These are phyloP conservation scores for Vigna hirtella DNA, from an alignment of 306 rosid genomes.

Conservation along the genomic window DNA sequence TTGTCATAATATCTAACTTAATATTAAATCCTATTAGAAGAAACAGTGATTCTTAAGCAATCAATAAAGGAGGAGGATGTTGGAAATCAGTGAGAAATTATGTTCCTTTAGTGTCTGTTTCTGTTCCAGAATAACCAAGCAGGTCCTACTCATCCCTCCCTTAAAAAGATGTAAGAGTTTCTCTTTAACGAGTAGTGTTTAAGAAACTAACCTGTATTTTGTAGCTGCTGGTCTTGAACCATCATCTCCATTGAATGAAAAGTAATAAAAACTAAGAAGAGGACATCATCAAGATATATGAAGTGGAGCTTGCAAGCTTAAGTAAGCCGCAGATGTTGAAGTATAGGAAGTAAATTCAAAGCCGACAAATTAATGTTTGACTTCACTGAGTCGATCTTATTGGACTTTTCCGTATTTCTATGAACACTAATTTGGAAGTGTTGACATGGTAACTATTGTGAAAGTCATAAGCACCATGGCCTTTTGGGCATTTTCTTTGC, in stretches of 20 bases:
- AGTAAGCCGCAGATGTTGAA: slow-evolving; percentile 30
- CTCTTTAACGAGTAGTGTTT: slow-evolving; percentile 1
- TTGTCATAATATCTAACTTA: not conserved
- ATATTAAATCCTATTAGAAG: not conserved
- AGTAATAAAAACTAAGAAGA: not conserved
- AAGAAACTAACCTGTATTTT: slow-evolving; percentile 53
- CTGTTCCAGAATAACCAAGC: slow-evolving; percentile 8
- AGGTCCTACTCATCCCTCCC: not conserved
- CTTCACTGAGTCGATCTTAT: not conserved
- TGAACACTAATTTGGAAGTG: not conserved
- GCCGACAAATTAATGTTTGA: slow-evolving; percentile 31
- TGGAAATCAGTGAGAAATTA: not conserved
- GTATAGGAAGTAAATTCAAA: not conserved
- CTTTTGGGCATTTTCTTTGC: not conserved
- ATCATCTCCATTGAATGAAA: slow-evolving; percentile 47
- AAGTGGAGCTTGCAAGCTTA: slow-evolving; percentile 1
- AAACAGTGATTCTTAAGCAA: not conserved
- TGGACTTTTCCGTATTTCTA: slow-evolving; percentile 1
- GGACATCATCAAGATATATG: slow-evolving; percentile 22
- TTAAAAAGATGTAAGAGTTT: not conserved
- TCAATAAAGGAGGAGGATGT: not conserved
- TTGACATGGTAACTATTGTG: too few relatives aligned
- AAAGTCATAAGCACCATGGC: not conserved
- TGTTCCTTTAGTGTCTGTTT: not conserved
- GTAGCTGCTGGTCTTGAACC: slow-evolving; percentile 54